Percentiles rank a stretch among this genome's conserved stretches.
Evolutionary conservation across 257 asterid genomes (phyloP).

Genomic region (Solanum paucissectum): DNA sequence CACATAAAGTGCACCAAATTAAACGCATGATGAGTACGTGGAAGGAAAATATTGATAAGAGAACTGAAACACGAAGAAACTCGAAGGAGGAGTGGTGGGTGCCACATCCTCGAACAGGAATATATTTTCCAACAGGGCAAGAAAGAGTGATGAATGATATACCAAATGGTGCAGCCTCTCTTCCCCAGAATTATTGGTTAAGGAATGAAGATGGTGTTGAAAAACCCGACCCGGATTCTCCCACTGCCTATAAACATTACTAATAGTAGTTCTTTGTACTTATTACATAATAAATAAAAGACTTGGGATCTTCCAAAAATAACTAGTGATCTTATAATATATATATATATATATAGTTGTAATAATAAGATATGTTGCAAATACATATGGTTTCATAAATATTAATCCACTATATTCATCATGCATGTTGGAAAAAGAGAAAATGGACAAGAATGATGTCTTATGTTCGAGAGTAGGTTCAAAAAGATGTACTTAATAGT

Average conservation of each 20-base stretch:
- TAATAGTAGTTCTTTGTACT: not conserved
- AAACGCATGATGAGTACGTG: not conserved
- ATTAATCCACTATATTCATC: not conserved
- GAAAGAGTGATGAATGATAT: conserved; percentile 35
- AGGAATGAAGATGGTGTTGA: conserved; percentile 41
- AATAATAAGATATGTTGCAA: not conserved
- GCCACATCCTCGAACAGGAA: conserved; percentile 43
- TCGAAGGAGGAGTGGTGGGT: conserved; percentile 13
- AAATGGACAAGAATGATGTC: not conserved
- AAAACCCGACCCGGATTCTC: conserved; percentile 1
- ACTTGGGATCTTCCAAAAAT: not conserved
- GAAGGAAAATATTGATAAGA: not conserved
- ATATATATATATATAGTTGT: not conserved
- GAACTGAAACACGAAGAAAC: not conserved
- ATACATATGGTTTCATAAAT: not conserved
- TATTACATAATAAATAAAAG: not conserved
- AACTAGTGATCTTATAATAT: not conserved
- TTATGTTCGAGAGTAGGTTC: not conserved
- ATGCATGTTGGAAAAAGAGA: not conserved
- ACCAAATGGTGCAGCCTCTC: conserved; percentile 34
- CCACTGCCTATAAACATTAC: not conserved
- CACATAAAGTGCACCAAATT: not conserved
- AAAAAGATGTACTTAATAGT: not conserved
- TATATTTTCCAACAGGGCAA: conserved; percentile 41
- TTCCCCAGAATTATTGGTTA: conserved; percentile 23